Percentiles rank a stretch among this genome's conserved stretches.
Evolutionary conservation across 495 filamentous ascomycete species (phyloP).

Genomic region (Penicillium alfredii): DNA sequence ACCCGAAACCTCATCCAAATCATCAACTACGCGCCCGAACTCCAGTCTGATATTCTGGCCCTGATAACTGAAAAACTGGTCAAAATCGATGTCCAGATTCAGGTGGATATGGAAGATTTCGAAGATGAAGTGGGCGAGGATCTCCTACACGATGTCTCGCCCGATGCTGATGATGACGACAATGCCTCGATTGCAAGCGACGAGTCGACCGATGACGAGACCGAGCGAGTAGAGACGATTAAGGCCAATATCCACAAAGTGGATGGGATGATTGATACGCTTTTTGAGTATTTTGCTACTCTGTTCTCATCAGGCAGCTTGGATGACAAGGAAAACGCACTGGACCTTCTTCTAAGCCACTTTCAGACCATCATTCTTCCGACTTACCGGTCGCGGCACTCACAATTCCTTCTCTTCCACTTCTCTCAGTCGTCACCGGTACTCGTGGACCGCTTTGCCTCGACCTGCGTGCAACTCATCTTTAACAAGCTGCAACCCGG

Average conservation of each 20-base stretch:
- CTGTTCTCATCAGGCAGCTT: constrained; percentile 52
- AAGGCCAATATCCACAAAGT: constrained; percentile 83
- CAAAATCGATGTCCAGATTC: constrained; percentile 91
- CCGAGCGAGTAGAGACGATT: constrained; percentile 50
- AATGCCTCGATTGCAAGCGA: constrained; percentile 47
- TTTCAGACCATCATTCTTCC: constrained; percentile 83
- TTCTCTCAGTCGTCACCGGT: constrained; percentile 71
- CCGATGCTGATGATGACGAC: constrained; percentile 46
- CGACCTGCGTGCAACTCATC: constrained; percentile 67
- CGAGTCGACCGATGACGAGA: constrained; percentile 43
- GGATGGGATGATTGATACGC: constrained; percentile 81
- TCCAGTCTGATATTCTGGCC: constrained; percentile 77
- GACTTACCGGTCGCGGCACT: constrained; percentile 78
- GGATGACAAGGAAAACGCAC: constrained; percentile 44
- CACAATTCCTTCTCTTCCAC: constrained; percentile 90
- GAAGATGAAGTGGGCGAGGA: constrained; percentile 63
- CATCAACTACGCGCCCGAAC: constrained; percentile 66
- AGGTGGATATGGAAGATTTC: constrained; percentile 83
- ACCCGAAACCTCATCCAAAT: constrained; percentile 72
- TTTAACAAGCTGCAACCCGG: constrained; percentile 57
- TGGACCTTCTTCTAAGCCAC: constrained; percentile 71
- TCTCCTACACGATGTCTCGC: constrained; percentile 32
- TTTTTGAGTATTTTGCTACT: constrained; percentile 77
- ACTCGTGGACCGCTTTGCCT: constrained; percentile 73
- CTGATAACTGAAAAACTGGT: constrained; percentile 78